Evolutionary conservation across 2,329 filamentous ascomycete species (phyloP), one percentile per base, ranked within the genome.

Genomic region (Sporothrix phasma): DNA sequence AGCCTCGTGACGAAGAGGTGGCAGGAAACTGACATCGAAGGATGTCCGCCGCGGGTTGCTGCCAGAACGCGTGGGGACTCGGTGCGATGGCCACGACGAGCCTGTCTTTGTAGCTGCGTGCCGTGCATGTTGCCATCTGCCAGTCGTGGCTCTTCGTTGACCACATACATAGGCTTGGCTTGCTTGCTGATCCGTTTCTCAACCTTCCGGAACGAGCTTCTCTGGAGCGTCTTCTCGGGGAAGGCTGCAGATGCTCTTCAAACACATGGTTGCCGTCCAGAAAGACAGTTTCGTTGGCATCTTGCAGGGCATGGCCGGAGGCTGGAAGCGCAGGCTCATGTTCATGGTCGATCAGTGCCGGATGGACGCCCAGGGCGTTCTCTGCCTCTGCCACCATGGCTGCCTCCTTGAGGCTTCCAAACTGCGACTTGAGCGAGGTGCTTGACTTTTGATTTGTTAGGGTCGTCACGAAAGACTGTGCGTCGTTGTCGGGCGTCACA

Each of bases 1-100:
- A 5, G 76, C 70, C 46, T 77, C 76, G 45, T 78, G 75, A 46
- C 74, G 76, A 4, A 74, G 70, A n/a, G 74, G 69, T 1, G 77
- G 75, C 22, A 74, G 69, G 64, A 74, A 76, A 61, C 68, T 74
- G 15, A 73, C 68, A 7, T 71, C 69, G 41, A 70, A 58, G 6
- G 64, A 62, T 3, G 49, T 45, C 15, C 39, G 31, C n/a, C 64
- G n/a, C 22, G 61, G 24, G 13, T 59, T 34, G 45, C 37, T 60
- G 5, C 46, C 53, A 5, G 10, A 8, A 37, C 15, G 31, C 13
- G 31, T 24, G 8, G 37, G 47, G 60, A 43, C 13, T 22, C 10
- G 5, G 46, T 15, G 24, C 22, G 34, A n/a, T 54, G 49, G 7
- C 19, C 10, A 17, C 26, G 34, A 13, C 34, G 41, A 13, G 13